These are phyloP conservation scores for Aphanoascus verrucosus DNA, from an alignment of 2,329 filamentous ascomycete genomes.

Conservation along the genomic window DNA sequence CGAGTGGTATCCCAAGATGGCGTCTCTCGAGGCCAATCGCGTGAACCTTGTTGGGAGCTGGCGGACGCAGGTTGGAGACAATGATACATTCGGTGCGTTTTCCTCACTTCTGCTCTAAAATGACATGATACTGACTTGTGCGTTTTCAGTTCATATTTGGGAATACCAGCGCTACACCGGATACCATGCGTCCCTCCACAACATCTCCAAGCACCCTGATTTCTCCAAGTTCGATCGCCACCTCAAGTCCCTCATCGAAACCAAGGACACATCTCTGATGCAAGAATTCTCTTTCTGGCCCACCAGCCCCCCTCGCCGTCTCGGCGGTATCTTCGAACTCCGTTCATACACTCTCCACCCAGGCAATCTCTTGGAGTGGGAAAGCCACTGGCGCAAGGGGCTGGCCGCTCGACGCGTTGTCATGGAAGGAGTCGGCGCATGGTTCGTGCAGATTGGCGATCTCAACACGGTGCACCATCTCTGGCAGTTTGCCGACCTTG, in stretches of 20 bases:
- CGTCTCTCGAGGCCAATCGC: slow-evolving; percentile 72
- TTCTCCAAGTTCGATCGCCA: slow-evolving; percentile 74
- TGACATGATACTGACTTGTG: slow-evolving; percentile 22
- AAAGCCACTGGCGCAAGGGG: slow-evolving; percentile 92
- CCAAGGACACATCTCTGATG: slow-evolving; percentile 86
- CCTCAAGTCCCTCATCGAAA: slow-evolving; percentile 72
- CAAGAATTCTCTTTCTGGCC: slow-evolving; percentile 99
- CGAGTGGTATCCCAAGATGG: slow-evolving; percentile 85
- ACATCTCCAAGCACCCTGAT: slow-evolving; percentile 70
- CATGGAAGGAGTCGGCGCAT: slow-evolving; percentile 96
- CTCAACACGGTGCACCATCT: slow-evolving; percentile 96
- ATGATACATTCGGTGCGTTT: slow-evolving; percentile 79
- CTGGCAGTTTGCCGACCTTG: slow-evolving; percentile 96
- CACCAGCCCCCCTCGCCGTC: slow-evolving; percentile 74
- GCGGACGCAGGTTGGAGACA: slow-evolving; percentile 95
- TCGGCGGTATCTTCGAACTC: slow-evolving; percentile 90
- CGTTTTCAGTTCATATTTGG: slow-evolving; percentile 81
- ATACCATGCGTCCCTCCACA: slow-evolving; percentile 83
- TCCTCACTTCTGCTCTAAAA: neutral
- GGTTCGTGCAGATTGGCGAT: slow-evolving; percentile 97
- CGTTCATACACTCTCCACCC: slow-evolving; percentile 94
- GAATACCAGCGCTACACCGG: slow-evolving; percentile 96
- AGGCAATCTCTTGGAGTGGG: slow-evolving; percentile 94
- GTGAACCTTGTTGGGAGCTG: slow-evolving; percentile 95
- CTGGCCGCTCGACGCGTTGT: slow-evolving; percentile 85